phyloP scores from a whole-genome alignment of 441 rosid species.

The Euphorbia corollata region DNA sequence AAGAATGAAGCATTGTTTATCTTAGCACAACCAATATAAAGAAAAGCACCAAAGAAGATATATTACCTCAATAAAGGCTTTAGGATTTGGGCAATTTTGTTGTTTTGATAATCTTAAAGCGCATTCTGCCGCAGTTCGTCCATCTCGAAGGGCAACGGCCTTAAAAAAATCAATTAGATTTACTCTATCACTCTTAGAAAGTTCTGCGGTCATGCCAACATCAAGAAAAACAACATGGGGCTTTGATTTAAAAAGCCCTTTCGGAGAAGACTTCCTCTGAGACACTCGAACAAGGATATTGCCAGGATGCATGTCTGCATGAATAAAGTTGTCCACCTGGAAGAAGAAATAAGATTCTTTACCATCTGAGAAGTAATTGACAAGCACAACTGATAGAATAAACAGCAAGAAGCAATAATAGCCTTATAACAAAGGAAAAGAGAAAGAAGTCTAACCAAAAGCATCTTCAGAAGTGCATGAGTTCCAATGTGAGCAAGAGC shows the following conservation, averaged over 20 bases:
- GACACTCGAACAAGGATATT: conserved; percentile 86
- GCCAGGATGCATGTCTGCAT: conserved; percentile 99
- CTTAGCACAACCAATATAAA: conserved; percentile 1
- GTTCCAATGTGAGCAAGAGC: conserved; percentile 97
- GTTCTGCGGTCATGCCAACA: conserved; percentile 99
- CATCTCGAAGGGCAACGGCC: conserved; percentile 93
- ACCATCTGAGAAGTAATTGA: conserved; percentile 3
- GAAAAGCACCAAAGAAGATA: background rate
- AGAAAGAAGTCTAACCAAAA: conserved; percentile 49
- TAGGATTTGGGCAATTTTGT: conserved; percentile 92
- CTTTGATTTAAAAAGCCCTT: conserved; percentile 68
- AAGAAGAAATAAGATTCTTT: conserved; percentile 20
- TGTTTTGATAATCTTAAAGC: conserved; percentile 67
- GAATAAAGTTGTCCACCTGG: conserved; percentile 99
- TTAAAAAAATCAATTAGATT: conserved; percentile 85
- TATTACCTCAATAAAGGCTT: conserved; percentile 77
- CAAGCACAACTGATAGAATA: background rate
- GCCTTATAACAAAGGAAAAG: background rate
- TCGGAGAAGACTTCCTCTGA: conserved; percentile 52
- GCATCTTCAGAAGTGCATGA: conserved; percentile 98
- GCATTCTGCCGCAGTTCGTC: conserved; percentile 84
- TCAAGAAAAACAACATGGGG: conserved; percentile 97
- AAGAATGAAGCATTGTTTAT: background rate
- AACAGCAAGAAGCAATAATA: background rate
- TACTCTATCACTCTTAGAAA: conserved; percentile 71